Base-by-base conservation (phyloP, 2,329 filamentous ascomycete genomes). In the Exophiala sp. region DNA sequence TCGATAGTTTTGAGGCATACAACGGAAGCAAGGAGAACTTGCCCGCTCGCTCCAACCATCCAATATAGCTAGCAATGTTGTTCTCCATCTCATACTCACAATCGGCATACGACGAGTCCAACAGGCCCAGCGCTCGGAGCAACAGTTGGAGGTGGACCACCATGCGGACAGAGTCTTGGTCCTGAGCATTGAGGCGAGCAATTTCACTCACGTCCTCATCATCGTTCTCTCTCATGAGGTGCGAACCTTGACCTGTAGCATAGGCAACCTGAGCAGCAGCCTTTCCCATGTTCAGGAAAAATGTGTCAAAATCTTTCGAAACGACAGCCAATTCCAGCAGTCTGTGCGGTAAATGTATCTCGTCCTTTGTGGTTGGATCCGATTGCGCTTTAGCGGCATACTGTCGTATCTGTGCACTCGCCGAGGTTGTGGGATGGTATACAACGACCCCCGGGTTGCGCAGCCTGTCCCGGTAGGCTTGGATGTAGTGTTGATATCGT, bases 21-120 rank as follows among this genome's bases (percentile, higher is more conserved):
- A 95, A 73, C 0, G 93, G 90, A 48, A 95, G 85, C 35, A 93
- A 71, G 55, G 91, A 83, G 52, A 85, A 81, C 47, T 93, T 80
- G 27, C 82, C 80, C 13, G 80, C 79, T 40, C 85, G 75, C 37
- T 86, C 81, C 30, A 98, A 71, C 53, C 86, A 83, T 60, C 86
- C 85, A 48, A 94, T 85, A 65, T 97, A 97, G 2, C 81, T 83
- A 1, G 85, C 81, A 45, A 96, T 74, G 40, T 91, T 81, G 61
- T 86, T 88, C 62, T 95, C 85, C 57, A 83, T 78, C 13, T 75
- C 76, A 44, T 73, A 70, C 27, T 70, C 67, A 46, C 67, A 64
- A 16, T 70, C 64, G 8, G 56, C 57, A 24, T 74, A 68, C 23
- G 75, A 71, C 14, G 70, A 63, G 42, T 74, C 72, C 41, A 73